Base-by-base conservation (phyloP, 306 rosid genomes). In the Prunus armeniaca region DNA sequence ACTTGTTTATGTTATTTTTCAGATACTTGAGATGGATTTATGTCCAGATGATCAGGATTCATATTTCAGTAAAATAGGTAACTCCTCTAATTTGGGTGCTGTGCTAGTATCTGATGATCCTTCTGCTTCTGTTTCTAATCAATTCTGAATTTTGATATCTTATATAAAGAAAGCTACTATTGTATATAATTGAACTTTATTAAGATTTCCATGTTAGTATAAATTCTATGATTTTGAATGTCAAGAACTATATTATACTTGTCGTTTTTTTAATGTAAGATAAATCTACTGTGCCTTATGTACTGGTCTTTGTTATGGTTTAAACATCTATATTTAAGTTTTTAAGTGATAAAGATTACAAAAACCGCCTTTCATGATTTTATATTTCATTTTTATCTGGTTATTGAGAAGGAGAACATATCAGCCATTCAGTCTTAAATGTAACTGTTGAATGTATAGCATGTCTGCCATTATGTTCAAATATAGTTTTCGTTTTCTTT, bases 21-120 rank as follows among this genome's bases (percentile, higher is more conserved):
- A 93, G 98, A 91, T 93, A 85, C 95, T 93, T 65, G 91, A 84
- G 78, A 93, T 91, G 98, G 98, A 93, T 84, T 88, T 93, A 77
- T 78, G 76, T 81, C 93, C 98, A 50, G 58, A 38, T 41, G 91
- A 86, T 78, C 83, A 88, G 74, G 95, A 91, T 51, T 34, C 82
- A 49, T 51, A 65, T 77, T 69, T 86, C 77, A 81, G 67, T 45
- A 80, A 76, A 77, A 90, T 86, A 91, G 98, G 98, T 93, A 89
- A 86, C 64, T 73, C 72, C 52, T 78, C 78, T 81, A 67, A 15
- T 15, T 79, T 67, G 57, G 72, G 67, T 65, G 68, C 47, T 57
- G 61, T 65, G 68, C 41, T 57, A 62, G 51, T 62, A 67, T 65
- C 46, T 17, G 25, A 75, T 75, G 49, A 41, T 20, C 57, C 43